A percentile compares a stretch with the other conserved stretches of the same genome.
Evolutionary conservation across 1,139 yeast species (phyloP).

Genomic region (Candida sojae): DNA sequence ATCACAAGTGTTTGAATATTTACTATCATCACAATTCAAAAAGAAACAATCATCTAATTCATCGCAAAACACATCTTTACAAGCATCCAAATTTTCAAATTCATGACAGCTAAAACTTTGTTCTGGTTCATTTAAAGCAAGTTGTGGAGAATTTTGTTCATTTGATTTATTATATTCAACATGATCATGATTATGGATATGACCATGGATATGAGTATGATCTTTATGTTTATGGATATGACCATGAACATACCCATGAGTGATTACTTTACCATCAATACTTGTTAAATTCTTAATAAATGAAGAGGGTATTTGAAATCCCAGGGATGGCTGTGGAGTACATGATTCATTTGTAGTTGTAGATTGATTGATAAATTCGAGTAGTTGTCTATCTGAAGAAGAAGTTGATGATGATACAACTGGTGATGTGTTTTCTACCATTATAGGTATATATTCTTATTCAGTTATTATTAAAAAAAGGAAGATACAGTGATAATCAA

Average conservation of each 20-base stretch:
- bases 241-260: slow-evolving; percentile 65
- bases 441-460: not conserved
- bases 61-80: slow-evolving; percentile 46
- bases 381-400: not conserved
- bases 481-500: too few relatives aligned
- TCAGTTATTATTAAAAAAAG: too few relatives aligned
- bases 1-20: slow-evolving; percentile 11
- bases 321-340: not conserved
- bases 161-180: slow-evolving; percentile 10
- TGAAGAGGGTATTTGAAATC: not conserved
- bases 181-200: slow-evolving; percentile 57
- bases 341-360: not conserved
- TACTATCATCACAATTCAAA: slow-evolving; percentile 27
- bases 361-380: not conserved
- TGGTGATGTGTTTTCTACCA: not conserved
- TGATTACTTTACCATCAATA: slow-evolving; percentile 14
- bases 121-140: not conserved
- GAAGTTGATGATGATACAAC: not conserved
- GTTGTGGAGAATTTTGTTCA: not conserved
- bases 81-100: slow-evolving; percentile 33
- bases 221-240: slow-evolving; percentile 66
- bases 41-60: slow-evolving; percentile 50
- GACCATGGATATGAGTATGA: slow-evolving; percentile 70
- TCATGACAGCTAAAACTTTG: slow-evolving; percentile 22
- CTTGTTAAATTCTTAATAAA: slow-evolving; percentile 1